Conservation (phyloP, 306 rosid genomes). For the Ochetophila trinervis region DNA sequence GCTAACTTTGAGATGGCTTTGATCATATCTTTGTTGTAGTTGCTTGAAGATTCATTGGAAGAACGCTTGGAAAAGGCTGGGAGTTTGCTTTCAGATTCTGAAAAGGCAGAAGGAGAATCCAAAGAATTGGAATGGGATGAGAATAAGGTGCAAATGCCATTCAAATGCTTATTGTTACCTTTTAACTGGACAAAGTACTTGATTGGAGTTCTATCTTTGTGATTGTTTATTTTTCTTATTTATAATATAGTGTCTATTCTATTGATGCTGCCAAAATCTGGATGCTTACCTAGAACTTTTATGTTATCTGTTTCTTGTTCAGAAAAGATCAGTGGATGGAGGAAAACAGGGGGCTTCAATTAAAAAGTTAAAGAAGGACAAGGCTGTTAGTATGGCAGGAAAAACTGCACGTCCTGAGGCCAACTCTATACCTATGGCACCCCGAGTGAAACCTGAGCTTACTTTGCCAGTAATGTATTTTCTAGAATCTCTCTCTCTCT, state of each 20-base stretch:
- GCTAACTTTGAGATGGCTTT: slow-evolving; percentile 6
- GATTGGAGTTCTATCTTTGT: neutral
- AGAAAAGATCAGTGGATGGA: slow-evolving; percentile 83
- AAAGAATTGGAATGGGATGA: slow-evolving; percentile 85
- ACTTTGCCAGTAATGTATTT: slow-evolving; percentile 75
- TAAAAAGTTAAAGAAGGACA: slow-evolving; percentile 88
- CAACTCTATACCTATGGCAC: slow-evolving; percentile 51
- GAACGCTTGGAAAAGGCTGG: slow-evolving; percentile 83
- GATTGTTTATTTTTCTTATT: neutral
- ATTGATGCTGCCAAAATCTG: neutral
- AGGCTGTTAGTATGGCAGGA: slow-evolving; percentile 64
- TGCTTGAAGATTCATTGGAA: slow-evolving; percentile 91
- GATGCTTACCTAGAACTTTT: slow-evolving; percentile 19
- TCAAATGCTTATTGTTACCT: neutral
- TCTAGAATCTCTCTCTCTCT: slow-evolving; percentile 25
- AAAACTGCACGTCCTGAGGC: slow-evolving; percentile 70
- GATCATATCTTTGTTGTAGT: slow-evolving; percentile 34
- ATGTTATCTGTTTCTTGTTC: slow-evolving; percentile 27
- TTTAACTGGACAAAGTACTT: neutral
- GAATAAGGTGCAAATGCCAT: slow-evolving; percentile 57
- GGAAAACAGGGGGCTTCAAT: slow-evolving; percentile 83
- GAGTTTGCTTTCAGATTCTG: slow-evolving; percentile 75
- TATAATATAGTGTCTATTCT: neutral
- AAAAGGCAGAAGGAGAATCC: slow-evolving; percentile 78
- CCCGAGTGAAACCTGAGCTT: slow-evolving; percentile 93